These are phyloP conservation scores for Claviceps sp. DNA, from an alignment of 2,329 filamentous ascomycete species.

Conservation along the genomic window DNA sequence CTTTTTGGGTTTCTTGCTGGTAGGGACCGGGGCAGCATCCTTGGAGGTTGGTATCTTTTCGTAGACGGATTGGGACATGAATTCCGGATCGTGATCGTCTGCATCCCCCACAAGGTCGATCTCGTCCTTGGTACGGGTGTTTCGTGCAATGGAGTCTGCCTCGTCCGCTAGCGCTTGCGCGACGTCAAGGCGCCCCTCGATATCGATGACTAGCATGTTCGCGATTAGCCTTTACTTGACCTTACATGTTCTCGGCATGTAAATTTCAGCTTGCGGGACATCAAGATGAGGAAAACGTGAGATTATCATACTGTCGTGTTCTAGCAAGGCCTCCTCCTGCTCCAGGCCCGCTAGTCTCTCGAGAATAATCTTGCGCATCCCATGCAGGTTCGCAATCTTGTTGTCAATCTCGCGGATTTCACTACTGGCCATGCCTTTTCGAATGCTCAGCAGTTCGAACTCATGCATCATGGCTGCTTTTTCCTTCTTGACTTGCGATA, in stretches of 20 bases:
- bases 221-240: neutral
- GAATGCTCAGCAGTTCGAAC: constrained; percentile 78
- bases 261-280: neutral
- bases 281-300: neutral
- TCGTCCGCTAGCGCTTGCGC: constrained; percentile 46
- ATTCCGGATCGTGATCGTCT: constrained; percentile 39
- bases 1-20: constrained; percentile 32
- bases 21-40: constrained; percentile 26
- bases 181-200: constrained; percentile 48
- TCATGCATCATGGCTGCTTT: constrained; percentile 69
- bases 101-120: constrained; percentile 38
- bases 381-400: constrained; percentile 86
- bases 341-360: constrained; percentile 77
- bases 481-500: constrained; percentile 67
- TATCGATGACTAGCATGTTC: constrained; percentile 39
- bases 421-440: constrained; percentile 95
- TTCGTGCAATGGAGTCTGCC: constrained; percentile 40
- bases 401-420: constrained; percentile 95
- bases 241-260: too few species aligned
- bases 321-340: constrained; percentile 78
- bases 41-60: constrained; percentile 63
- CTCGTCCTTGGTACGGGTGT: constrained; percentile 38
- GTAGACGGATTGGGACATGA: constrained; percentile 98
- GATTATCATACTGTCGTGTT: constrained; percentile 64
- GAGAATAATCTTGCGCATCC: constrained; percentile 83